Percentiles rank a stretch among this genome's conserved stretches.
Evolutionary conservation across 2,329 filamentous ascomycete species (phyloP).

Genomic region (Malbranchea zuffiana): DNA sequence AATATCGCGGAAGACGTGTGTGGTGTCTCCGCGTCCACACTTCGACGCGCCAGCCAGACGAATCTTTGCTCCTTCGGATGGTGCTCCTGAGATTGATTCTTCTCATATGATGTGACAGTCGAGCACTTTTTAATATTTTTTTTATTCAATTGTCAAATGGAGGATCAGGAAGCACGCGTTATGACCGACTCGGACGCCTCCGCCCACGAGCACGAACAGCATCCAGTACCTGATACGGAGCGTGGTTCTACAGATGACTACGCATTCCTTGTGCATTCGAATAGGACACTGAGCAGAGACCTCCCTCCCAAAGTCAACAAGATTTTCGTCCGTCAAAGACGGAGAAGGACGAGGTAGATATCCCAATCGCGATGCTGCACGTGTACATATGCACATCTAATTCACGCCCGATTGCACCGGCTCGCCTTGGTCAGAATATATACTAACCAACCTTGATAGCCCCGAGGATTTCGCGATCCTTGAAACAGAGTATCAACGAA

Average conservation of each 20-base stretch:
- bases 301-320: constrained; percentile 49
- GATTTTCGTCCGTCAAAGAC: constrained; percentile 48
- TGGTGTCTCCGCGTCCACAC: constrained; percentile 10
- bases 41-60: too few species aligned
- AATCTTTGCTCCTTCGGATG: too few species aligned
- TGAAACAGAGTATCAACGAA: constrained; percentile 71
- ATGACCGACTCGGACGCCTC: too few species aligned
- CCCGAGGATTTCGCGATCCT: constrained; percentile 81
- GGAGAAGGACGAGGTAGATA: constrained; percentile 50
- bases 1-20: too few species aligned
- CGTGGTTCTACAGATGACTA: constrained; percentile 32
- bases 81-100: too few species aligned
- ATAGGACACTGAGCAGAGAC: constrained; percentile 45
- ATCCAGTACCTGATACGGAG: constrained; percentile 21
- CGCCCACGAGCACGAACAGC: too few species aligned
- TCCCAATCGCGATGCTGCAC: not conserved
- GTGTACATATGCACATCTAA: not conserved
- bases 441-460: constrained; percentile 37
- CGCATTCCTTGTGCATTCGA: constrained; percentile 51
- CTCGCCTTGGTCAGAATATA: not conserved
- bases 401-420: not conserved
- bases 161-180: too few species aligned
- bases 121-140: too few species aligned
- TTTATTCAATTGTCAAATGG: too few species aligned
- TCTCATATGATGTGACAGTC: too few species aligned